Conservation (phyloP, 768 basidiomycete genomes). For the Thelephora aurantiotincta region DNA sequence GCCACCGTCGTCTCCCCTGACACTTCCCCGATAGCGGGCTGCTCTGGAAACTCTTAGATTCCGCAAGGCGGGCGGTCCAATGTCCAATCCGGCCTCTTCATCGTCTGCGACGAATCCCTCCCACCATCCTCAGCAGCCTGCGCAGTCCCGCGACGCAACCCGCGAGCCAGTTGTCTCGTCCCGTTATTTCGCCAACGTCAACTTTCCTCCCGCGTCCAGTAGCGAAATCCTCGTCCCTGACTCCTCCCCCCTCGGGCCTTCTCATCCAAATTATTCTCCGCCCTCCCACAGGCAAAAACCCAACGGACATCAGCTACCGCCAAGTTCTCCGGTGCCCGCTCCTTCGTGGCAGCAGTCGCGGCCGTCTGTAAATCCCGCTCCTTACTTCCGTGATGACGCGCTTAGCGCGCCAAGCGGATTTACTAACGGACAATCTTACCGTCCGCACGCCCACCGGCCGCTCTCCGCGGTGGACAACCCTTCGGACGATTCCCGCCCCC, state of each 20-base stretch:
- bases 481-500: constrained; percentile 48
- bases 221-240: constrained; percentile 61
- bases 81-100: constrained; percentile 10
- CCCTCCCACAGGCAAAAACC: constrained; percentile 20
- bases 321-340: neutral
- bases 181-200: constrained; percentile 30
- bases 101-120: constrained; percentile 11
- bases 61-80: constrained; percentile 26
- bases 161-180: constrained; percentile 61
- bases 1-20: constrained; percentile 18
- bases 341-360: no score
- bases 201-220: constrained; percentile 28
- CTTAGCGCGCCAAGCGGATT: constrained; percentile 49
- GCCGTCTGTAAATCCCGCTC: neutral
- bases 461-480: constrained; percentile 23
- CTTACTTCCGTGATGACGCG: constrained; percentile 27
- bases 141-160: constrained; percentile 71
- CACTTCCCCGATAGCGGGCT: constrained; percentile 23
- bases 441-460: constrained; percentile 35
- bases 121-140: constrained; percentile 24
- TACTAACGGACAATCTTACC: constrained; percentile 19
- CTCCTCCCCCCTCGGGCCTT: constrained; percentile 33
- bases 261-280: constrained; percentile 22
- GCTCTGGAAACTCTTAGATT: constrained; percentile 32
- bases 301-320: constrained; percentile 25